A percentile compares a stretch with the other conserved stretches of the same genome.
phyloP scores from a whole-genome alignment of 1,284 basidiomycete species.

The Irpex sp. region DNA sequence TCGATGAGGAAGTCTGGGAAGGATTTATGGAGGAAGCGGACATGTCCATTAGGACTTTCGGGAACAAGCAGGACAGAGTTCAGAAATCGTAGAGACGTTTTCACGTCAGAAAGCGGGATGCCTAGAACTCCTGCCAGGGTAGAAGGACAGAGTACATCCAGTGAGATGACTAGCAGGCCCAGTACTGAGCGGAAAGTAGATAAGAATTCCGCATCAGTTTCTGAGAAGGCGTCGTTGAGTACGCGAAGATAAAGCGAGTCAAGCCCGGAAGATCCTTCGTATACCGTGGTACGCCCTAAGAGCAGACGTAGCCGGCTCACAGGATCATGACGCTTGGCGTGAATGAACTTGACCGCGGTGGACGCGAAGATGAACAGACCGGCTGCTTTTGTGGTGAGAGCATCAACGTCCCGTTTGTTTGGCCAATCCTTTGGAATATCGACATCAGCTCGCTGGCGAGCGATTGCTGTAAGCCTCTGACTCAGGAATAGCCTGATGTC shows the following conservation, averaged over 20 bases:
- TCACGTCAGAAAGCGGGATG: not conserved
- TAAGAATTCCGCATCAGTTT: not conserved
- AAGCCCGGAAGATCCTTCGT: not conserved
- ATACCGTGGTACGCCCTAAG: not conserved
- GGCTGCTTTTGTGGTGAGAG: slow-evolving; percentile 12
- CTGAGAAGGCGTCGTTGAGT: not conserved
- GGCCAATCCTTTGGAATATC: slow-evolving; percentile 15
- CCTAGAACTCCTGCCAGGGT: not conserved
- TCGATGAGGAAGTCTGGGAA: not conserved
- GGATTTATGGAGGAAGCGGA: not conserved
- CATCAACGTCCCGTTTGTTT: slow-evolving; percentile 6
- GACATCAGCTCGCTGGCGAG: slow-evolving; percentile 1
- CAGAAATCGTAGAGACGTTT: not conserved
- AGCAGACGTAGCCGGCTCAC: not conserved
- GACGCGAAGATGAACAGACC: slow-evolving; percentile 25
- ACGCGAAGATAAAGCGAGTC: not conserved
- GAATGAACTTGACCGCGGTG: slow-evolving; percentile 20
- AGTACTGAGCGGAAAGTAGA: not conserved
- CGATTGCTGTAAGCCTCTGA: not conserved
- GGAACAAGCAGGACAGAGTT: not conserved
- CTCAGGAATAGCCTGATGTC: slow-evolving; percentile 19
- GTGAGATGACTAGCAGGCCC: not conserved
- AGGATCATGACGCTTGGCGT: not conserved
- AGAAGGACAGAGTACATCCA: not conserved
- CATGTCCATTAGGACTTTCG: not conserved